These are phyloP conservation scores for Ophiostoma novo-ulmi DNA, from an alignment of 2,329 filamentous ascomycete genomes.

Conservation along the genomic window DNA sequence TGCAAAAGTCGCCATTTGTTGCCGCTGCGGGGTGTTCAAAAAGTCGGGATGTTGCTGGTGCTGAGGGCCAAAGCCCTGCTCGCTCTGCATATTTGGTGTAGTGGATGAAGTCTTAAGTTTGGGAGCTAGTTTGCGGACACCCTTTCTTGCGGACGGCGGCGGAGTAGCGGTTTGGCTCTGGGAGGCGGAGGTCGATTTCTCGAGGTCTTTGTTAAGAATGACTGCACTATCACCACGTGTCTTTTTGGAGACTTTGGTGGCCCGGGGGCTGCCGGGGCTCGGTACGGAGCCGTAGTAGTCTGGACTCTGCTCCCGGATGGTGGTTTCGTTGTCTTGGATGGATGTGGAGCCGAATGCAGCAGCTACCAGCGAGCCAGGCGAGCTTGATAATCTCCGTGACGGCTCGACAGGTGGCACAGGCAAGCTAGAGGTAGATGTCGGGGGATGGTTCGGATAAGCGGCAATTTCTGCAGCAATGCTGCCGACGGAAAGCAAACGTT, in stretches of 20 bases:
- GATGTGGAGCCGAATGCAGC: conserved; percentile 29
- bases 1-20: conserved; percentile 45
- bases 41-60: conserved; percentile 38
- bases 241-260: conserved; percentile 41
- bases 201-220: neutral
- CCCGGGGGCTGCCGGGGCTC: conserved; percentile 30
- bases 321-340: conserved; percentile 15
- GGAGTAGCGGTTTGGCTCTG: conserved; percentile 54
- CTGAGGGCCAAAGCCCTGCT: conserved; percentile 47
- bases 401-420: conserved; percentile 57
- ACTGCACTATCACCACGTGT: conserved; percentile 39
- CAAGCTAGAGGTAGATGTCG: conserved; percentile 43
- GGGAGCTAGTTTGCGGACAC: conserved; percentile 50
- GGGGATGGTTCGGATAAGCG: conserved; percentile 36
- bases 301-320: neutral
- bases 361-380: conserved; percentile 44
- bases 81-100: conserved; percentile 49
- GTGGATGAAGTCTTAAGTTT: conserved; percentile 37
- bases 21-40: conserved; percentile 45
- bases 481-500: conserved; percentile 48
- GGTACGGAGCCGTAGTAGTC: conserved; percentile 26
- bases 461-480: conserved; percentile 46
- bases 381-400: conserved; percentile 54
- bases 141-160: conserved; percentile 53
- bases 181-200: conserved; percentile 31